Base-by-base conservation (phyloP, 176 grass and related monocot species). In the Carex kokanica region DNA sequence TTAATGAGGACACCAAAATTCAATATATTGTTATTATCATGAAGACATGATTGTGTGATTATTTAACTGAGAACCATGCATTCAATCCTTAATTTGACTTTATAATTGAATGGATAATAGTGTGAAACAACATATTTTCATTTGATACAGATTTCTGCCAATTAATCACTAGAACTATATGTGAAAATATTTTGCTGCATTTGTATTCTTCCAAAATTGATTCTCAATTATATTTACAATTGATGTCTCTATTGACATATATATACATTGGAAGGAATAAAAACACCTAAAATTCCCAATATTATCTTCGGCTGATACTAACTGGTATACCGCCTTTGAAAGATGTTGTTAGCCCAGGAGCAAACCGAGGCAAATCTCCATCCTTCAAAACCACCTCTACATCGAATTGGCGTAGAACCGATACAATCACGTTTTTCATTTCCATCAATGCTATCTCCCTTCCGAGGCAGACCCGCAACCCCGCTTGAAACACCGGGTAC, bases 401-500 rank as follows among this genome's bases (percentile, higher is more conserved):
- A 78, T 94, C 91, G 83, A 94, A 94, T 32, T 88, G 45, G 18
- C 84, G 84, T 60, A 97, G 81, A n/a, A 92, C 88, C 78, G 86
- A 83, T 20, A 87, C 90, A 59, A 90, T 81, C 80, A 86, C 91
- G 1, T 90, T 78, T 89, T 97, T 94, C 92, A 97, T 97, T 87
- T 97, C 88, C 88, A 91, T 93, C 85, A 94, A 41, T 51, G 95
- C 92, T 52, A 97, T 86, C 43, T 97, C 95, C 80, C 92, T 97
- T 64, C 94, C 95, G 36, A 94, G 21, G 53, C 95, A 97, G 49
- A 91, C 91, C 29, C 95, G 89, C 78, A 90, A 82, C 64, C 95
- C 92, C 58, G 86, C 95, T 14, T 97, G 95, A 88, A 97, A 97
- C 29, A 97, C 92, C 2, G 95, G 92, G 90, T 93, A 93, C 3